phyloP scores from a whole-genome alignment of 2,329 filamentous ascomycete species.

The Aspergillaceae sp. region DNA sequence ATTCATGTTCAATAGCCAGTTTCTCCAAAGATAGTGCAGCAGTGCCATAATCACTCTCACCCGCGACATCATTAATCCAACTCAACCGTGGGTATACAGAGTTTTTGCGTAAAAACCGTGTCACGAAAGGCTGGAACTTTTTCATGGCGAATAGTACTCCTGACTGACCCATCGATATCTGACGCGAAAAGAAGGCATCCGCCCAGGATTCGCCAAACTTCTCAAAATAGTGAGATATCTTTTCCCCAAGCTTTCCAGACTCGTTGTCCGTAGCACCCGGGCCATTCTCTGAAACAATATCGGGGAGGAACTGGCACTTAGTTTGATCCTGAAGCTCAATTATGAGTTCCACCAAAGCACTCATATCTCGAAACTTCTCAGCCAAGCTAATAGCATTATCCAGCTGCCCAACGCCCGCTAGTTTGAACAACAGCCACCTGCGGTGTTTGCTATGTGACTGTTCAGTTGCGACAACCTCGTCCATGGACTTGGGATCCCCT shows the following conservation, averaged over 20 bases:
- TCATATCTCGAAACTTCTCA: conserved; percentile 55
- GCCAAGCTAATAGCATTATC: conserved; percentile 52
- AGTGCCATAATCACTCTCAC: conserved; percentile 63
- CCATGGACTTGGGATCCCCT: conserved; percentile 39
- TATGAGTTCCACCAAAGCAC: conserved; percentile 48
- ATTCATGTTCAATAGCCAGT: conserved; percentile 62
- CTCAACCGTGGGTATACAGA: conserved; percentile 66
- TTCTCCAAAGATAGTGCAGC: conserved; percentile 64
- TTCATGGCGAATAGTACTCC: conserved; percentile 59
- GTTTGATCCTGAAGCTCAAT: conserved; percentile 35
- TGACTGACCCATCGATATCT: conserved; percentile 60
- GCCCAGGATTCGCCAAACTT: conserved; percentile 46
- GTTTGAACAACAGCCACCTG: conserved; percentile 39
- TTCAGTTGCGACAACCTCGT: conserved; percentile 42
- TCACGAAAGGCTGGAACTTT: conserved; percentile 65
- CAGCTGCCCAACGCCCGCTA: conserved; percentile 46
- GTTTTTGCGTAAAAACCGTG: conserved; percentile 65
- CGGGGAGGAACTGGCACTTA: conserved; percentile 14
- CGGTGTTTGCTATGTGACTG: conserved; percentile 35
- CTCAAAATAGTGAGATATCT: conserved; percentile 40
- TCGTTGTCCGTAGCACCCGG: conserved; percentile 15
- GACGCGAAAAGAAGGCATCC: conserved; percentile 67
- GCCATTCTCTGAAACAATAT: conserved; percentile 8
- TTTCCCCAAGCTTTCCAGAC: conserved; percentile 26
- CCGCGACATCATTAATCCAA: conserved; percentile 89